Evolutionary conservation across 2,329 filamentous ascomycete genomes (phyloP).

Genomic region (Pseudovirgaria hyperparasitica): DNA sequence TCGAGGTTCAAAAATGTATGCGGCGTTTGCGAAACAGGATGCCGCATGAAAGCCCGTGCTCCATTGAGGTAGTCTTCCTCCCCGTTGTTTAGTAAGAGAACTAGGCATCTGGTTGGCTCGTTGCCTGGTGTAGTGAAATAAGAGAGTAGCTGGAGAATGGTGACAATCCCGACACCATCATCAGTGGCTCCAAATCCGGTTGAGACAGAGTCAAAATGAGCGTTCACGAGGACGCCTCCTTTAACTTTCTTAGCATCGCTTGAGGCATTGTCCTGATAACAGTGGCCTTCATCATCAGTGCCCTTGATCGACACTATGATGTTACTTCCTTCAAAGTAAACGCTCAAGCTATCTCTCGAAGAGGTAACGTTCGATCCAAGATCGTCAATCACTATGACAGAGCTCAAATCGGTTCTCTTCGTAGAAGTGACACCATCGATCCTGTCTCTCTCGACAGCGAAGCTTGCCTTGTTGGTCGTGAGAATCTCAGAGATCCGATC

Average conservation of each 20-base stretch:
- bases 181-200: conserved; percentile 91
- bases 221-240: conserved; percentile 81
- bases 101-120: conserved; percentile 65
- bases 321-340: conserved; percentile 90
- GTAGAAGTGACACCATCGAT: conserved; percentile 13
- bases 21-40: conserved; percentile 65
- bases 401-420: conserved; percentile 11
- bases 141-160: conserved; percentile 69
- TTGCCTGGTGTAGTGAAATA: conserved; percentile 66
- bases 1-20: conserved; percentile 91
- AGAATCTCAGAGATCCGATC: conserved; percentile 58
- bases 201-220: conserved; percentile 88
- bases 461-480: conserved; percentile 43
- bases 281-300: conserved; percentile 53
- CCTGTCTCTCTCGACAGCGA: conserved; percentile 20
- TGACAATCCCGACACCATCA: conserved; percentile 82
- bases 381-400: conserved; percentile 67
- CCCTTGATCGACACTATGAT: conserved; percentile 86
- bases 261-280: conserved; percentile 26
- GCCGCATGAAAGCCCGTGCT: conserved; percentile 70
- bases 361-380: conserved; percentile 65
- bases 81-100: conserved; percentile 84
- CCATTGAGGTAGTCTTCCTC: conserved; percentile 91
- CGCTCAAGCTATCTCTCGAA: conserved; percentile 39
- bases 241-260: conserved; percentile 32